Base-by-base conservation (phyloP, 805 yeast genomes). In the Kuraishia hungarica region DNA sequence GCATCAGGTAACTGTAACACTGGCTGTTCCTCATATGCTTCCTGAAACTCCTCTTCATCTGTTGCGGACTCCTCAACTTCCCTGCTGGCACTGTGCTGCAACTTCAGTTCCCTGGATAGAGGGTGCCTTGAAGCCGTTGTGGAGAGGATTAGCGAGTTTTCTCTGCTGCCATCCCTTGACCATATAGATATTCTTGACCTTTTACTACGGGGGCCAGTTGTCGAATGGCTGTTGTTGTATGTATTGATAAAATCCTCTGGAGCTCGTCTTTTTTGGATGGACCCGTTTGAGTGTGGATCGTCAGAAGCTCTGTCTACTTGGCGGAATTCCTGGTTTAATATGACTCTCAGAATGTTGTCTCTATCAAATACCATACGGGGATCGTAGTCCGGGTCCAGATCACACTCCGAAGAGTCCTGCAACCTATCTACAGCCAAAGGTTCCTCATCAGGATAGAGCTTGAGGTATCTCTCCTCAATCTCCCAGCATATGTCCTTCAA, bases 321-420 rank as follows among this genome's bases (percentile, higher is more conserved):
- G 43, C n/a, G n/a, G 39, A 68, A 78, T 29, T 79, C 82, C 50
- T 69, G 65, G 28, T 67, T 67, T 26, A 80, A 60, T 2, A 80
- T 59, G 1, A 80, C 83, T 48, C 78, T 68, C 8, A 82, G 77
- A 3, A 75, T 67, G 56, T 75, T 78, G 56, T 72, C 75, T 15
- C 69, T 67, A 53, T 75, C 81, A 62, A 89, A 87, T 5, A 87
- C 84, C 61, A 87, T 89, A 10, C 77, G 77, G 0, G 83, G 86
- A 2, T 67, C 57, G 59, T 83, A 88, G 57, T 87, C 96, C 0
- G 92, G 92, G 66, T 89, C 96, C 55, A 89, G 70, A 64, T 89
- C 96, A 60, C 92, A 87, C 55, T 77, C 78, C 56, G 81, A 78
- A 48, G 67, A 67, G 66, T 88, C 93, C 63, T 88, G 96, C 4